A percentile compares a stretch with the other conserved stretches of the same genome.
Evolutionary conservation across 1,284 basidiomycete genomes (phyloP).

Genomic region (Tausonia pullulans): DNA sequence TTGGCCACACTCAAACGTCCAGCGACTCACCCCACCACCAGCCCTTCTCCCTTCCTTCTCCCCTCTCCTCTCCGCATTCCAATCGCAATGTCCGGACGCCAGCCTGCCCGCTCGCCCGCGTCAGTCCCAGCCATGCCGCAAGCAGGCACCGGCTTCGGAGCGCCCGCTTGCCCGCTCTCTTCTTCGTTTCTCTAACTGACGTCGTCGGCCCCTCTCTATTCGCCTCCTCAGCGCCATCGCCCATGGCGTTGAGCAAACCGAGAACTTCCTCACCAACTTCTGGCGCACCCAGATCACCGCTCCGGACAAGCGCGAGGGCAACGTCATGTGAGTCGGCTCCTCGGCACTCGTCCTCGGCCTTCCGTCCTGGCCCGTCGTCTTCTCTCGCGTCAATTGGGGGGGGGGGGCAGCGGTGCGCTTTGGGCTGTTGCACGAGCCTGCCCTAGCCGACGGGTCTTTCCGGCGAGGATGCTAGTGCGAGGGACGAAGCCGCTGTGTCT

Average conservation of each 20-base stretch:
- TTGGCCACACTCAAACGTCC: too few relatives aligned
- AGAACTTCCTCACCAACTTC: conserved; percentile 9
- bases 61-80: neutral
- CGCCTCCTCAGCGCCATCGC: too few relatives aligned
- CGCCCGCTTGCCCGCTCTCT: too few relatives aligned
- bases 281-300: conserved; percentile 13
- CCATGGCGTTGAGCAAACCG: neutral
- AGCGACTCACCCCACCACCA: neutral
- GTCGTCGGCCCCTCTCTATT: too few relatives aligned
- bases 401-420: neutral
- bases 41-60: neutral
- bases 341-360: neutral
- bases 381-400: too few relatives aligned
- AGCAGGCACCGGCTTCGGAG: too few relatives aligned
- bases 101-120: too few relatives aligned
- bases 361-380: too few relatives aligned
- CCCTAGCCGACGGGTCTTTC: too few relatives aligned
- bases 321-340: conserved; percentile 7
- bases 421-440: too few relatives aligned
- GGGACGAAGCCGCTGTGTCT: neutral
- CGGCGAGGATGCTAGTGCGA: neutral
- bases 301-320: conserved; percentile 13
- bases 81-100: conserved; percentile 11
- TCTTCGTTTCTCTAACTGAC: too few relatives aligned
- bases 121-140: neutral